Evolutionary conservation across 495 filamentous ascomycete species (phyloP), one percentile per base, ranked within the genome.

Genomic region (Margaritispora aquatica): DNA sequence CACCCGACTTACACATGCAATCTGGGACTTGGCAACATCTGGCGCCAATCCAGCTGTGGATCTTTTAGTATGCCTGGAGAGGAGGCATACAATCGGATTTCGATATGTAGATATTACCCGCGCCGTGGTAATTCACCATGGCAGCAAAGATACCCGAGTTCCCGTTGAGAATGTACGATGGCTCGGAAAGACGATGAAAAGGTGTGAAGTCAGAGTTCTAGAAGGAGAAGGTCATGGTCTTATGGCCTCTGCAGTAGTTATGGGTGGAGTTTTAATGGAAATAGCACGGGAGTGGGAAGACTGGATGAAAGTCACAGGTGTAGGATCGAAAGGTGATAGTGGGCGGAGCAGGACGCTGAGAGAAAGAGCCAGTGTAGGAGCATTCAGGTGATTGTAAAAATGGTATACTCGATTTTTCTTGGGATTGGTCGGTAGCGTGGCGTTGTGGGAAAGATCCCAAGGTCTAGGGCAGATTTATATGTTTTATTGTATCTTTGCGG

Each of bases 211-310:
- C 19, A 78, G 94, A 11, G 81, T 97, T 5, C 76, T 99, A 13
- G 88, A 96, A 61, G 91, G 89, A 5, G 94, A 99, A 70, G 92
- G 91, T 2, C 94, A 99, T 67, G 95, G 95, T 0, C 73, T 99
- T 41, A 99, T 99, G 94, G 94, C 95, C 0, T 93, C 88, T 53
- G 93, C 94, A 8, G 72, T 74, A 19, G 93, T 99, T 22, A 97
- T 99, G 95, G 88, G 90, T 23, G 84, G 84, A 54, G 88, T 97
- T 21, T 70, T 98, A 63, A 95, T 90, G 71, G 94, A 98, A 71
- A 94, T 98, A 65, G 88, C 89, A 29, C 80, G 81, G 46, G 95
- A 98, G 69, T 97, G 93, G 95, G 90, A 94, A 59, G 92, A 96
- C 60, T 96, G 93, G 92, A 85, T 80, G 62, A 80, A 75, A 47